Conservation (phyloP, 192 early-diverging fungal species). For the Coemansia sp. region DNA sequence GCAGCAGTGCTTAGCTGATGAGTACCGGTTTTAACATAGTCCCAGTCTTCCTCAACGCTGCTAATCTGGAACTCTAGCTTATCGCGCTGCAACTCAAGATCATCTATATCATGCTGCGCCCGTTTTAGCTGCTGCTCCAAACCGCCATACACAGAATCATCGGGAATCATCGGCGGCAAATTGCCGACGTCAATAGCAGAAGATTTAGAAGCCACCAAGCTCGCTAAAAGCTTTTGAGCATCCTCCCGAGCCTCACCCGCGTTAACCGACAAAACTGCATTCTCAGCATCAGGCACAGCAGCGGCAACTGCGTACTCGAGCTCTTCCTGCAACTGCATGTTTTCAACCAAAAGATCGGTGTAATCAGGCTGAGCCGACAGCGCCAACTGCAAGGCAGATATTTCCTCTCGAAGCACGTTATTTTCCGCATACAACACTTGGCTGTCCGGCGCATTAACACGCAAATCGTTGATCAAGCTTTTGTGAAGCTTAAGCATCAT, state of each 20-base stretch:
- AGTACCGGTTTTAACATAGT: constrained; percentile 36
- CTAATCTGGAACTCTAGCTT: constrained; percentile 51
- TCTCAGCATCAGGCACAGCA: neutral
- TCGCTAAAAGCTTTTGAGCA: constrained; percentile 26
- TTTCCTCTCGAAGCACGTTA: constrained; percentile 43
- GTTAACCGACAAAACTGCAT: neutral
- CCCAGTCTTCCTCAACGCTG: constrained; percentile 57
- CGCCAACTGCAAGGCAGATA: constrained; percentile 32
- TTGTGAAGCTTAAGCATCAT: constrained; percentile 44
- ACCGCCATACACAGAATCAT: constrained; percentile 38
- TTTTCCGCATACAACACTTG: constrained; percentile 43
- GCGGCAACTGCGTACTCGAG: constrained; percentile 7
- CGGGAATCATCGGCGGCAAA: constrained; percentile 45
- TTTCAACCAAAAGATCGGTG: constrained; percentile 47
- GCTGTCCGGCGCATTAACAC: constrained; percentile 22
- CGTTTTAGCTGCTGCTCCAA: constrained; percentile 44
- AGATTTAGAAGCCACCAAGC: constrained; percentile 24
- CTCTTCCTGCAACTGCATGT: constrained; percentile 42
- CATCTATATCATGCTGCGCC: constrained; percentile 37
- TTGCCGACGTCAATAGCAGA: constrained; percentile 19
- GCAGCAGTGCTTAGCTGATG: constrained; percentile 24
- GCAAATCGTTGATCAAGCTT: constrained; percentile 29
- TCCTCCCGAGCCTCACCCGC: neutral
- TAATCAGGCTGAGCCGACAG: constrained; percentile 46
- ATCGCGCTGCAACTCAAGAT: constrained; percentile 50